Base-by-base conservation (phyloP, 495 filamentous ascomycete species). In the Hyaloscypha hepaticicola region DNA sequence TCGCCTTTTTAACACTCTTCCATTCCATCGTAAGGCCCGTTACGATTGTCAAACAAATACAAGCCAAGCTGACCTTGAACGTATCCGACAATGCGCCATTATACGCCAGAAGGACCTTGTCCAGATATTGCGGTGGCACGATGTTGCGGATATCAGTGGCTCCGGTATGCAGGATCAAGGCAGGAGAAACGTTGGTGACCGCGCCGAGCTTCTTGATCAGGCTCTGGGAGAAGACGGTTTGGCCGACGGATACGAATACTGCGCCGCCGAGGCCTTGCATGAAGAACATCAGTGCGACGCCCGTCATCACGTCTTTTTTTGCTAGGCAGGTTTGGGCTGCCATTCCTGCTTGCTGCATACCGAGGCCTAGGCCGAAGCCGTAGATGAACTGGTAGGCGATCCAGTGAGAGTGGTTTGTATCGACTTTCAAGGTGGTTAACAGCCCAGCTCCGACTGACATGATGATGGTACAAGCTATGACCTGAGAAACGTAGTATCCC, bases 331-430 rank as follows among this genome's bases (percentile, higher is more conserved):
- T 77, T 65, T 88, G 85, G 7, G 85, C 85, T 7, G 87, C 87
- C 45, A 91, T 78, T 25, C 78, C 79, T 0, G 83, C 75, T 52
- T 87, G 84, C 71, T 93, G 90, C 82, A 91, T 83, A n/a, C 89
- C 88, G 9, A 85, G 75, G 0, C 90, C 91, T 6, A 91, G 70
- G 7, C 90, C 91, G 12, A 89, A 79, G 34, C 91, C 91, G 55
- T 80, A 83, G n/a, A 93, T 64, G 59, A 90, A 79, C 70, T 90
- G 84, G 69, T 85, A 91, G 19, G 87, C 88, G 56, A 89, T 85
- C 88, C 88, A 93, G 31, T 79, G 76, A 5, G 76, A 62, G 25
- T 77, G 76, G 21, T 70, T 68, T 1, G 85, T 85, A 61, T 82
- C 72, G 1, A 78, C 55, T 28, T 79, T 77, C 51, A 90, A 79